phyloP scores from a whole-genome alignment of 1,284 basidiomycete genomes.

The Ustilago esculenta region DNA sequence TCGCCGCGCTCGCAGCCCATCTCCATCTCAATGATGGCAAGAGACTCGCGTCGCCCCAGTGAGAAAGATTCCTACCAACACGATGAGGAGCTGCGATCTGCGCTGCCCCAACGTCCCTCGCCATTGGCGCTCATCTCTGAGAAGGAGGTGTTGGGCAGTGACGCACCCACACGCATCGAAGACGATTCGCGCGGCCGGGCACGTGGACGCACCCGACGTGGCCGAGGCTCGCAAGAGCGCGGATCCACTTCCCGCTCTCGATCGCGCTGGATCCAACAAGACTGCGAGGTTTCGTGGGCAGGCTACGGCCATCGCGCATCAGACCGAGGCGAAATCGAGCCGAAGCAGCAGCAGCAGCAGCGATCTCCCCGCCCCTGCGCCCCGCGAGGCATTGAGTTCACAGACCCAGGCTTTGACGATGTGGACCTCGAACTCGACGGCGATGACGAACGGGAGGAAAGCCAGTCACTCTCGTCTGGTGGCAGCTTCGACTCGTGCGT shows the following conservation, averaged over 20 bases:
- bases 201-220: slow-evolving; percentile 26
- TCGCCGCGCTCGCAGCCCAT: slow-evolving; percentile 44
- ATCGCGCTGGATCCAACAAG: slow-evolving; percentile 22
- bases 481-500: slow-evolving; percentile 23
- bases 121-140: slow-evolving; percentile 32
- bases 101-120: slow-evolving; percentile 31
- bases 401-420: slow-evolving; percentile 53
- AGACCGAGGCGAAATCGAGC: slow-evolving; percentile 22
- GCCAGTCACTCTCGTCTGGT: slow-evolving; percentile 27
- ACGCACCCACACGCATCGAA: background rate
- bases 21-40: slow-evolving; percentile 30
- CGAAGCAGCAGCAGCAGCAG: slow-evolving; percentile 11
- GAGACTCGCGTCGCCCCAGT: slow-evolving; percentile 21
- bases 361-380: slow-evolving; percentile 11
- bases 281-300: slow-evolving; percentile 45
- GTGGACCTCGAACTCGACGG: slow-evolving; percentile 56
- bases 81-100: slow-evolving; percentile 41
- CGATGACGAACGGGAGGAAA: slow-evolving; percentile 40
- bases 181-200: slow-evolving; percentile 16
- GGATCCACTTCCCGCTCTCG: slow-evolving; percentile 33
- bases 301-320: slow-evolving; percentile 43
- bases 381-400: slow-evolving; percentile 18
- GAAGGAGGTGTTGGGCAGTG: slow-evolving; percentile 6
- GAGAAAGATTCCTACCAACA: slow-evolving; percentile 30
- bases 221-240: slow-evolving; percentile 40